phyloP scores from a whole-genome alignment of 352 stramenopile species.

The Globisporangium splendens region DNA sequence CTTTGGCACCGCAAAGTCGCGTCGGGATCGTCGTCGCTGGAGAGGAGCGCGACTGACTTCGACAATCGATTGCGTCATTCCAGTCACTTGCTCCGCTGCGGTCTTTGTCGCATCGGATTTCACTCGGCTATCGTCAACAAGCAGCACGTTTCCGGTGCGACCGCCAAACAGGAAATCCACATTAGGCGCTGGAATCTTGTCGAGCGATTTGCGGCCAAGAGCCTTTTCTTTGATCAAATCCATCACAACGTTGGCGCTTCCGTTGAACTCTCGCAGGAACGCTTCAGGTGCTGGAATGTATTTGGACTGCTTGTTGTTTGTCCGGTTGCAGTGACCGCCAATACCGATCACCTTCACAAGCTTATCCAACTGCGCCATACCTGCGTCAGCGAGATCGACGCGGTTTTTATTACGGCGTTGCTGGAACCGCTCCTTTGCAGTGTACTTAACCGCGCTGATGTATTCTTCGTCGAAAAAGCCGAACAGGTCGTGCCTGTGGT shows the following conservation, averaged over 20 bases:
- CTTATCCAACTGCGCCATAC: conserved; percentile 72
- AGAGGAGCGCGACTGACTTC: conserved; percentile 50
- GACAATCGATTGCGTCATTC: conserved; percentile 39
- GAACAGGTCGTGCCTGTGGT: conserved; percentile 43
- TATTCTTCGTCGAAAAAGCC: conserved; percentile 67
- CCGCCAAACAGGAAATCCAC: conserved; percentile 57
- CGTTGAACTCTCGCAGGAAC: conserved; percentile 64
- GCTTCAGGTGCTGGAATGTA: conserved; percentile 71
- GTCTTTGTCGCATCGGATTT: neutral
- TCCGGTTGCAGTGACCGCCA: conserved; percentile 62
- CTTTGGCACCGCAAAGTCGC: conserved; percentile 63
- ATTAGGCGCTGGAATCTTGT: conserved; percentile 63
- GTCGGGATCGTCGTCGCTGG: conserved; percentile 40
- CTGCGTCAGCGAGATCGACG: conserved; percentile 64
- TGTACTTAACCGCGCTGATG: conserved; percentile 51
- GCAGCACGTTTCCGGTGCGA: conserved; percentile 39
- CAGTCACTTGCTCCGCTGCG: conserved; percentile 11
- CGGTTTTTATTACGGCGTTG: conserved; percentile 59
- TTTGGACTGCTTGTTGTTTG: conserved; percentile 65
- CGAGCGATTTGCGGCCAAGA: conserved; percentile 52
- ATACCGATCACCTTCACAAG: conserved; percentile 60
- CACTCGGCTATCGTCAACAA: conserved; percentile 28
- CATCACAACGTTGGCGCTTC: conserved; percentile 61
- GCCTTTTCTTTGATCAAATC: conserved; percentile 72
- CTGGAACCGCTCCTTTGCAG: conserved; percentile 55